phyloP scores from a whole-genome alignment of 192 early-diverging fungal species.

The Funneliformis mosseae region DNA sequence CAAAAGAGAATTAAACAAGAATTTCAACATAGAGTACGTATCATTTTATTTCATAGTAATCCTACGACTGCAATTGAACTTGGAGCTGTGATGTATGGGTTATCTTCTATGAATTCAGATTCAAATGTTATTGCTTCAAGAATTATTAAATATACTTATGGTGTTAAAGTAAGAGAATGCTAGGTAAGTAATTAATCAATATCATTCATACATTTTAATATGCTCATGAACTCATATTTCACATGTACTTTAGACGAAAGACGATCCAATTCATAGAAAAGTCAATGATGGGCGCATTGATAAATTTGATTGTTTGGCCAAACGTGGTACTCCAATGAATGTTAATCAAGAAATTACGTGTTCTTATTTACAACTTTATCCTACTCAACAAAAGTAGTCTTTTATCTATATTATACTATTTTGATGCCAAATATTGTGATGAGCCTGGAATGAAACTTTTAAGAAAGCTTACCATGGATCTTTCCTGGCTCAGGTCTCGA shows the following conservation, averaged over 20 bases:
- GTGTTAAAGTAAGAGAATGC: too few relatives aligned
- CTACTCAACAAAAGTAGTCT: not conserved
- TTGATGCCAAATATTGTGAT: not conserved
- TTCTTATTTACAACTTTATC: not conserved
- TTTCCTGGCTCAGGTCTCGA: not conserved
- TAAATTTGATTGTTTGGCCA: not conserved
- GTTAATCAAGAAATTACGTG: not conserved
- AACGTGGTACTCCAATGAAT: not conserved
- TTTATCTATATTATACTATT: not conserved
- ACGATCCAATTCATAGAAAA: not conserved
- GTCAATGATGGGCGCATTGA: not conserved
- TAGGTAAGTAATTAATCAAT: not conserved
- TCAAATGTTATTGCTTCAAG: too few relatives aligned
- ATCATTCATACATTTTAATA: not conserved
- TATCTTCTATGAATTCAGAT: not conserved
- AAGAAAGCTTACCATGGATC: not conserved
- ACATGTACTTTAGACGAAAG: not conserved
- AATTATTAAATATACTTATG: too few relatives aligned
- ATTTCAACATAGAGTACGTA: constrained; percentile 35
- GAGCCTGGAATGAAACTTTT: not conserved
- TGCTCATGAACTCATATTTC: not conserved
- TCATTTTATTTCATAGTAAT: constrained; percentile 38
- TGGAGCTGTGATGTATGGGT: not conserved
- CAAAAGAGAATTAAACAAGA: constrained; percentile 39
- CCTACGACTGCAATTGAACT: constrained; percentile 34